Conservation (phyloP, 345 rosid genomes). For the Salix exigua region DNA sequence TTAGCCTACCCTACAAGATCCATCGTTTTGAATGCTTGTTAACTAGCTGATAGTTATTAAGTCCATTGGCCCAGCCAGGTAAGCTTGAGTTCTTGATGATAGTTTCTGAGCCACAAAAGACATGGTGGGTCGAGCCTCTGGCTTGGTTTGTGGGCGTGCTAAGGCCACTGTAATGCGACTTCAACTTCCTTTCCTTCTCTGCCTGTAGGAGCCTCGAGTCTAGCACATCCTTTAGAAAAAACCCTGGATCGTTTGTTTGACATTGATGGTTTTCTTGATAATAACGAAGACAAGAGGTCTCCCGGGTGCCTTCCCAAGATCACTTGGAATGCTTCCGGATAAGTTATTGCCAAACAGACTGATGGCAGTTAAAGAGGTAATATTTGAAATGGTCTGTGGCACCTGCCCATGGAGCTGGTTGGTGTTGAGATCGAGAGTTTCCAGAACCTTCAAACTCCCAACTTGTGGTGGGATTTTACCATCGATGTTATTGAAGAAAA, state of each 20-base stretch:
- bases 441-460: slow-evolving; percentile 42
- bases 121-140: slow-evolving; percentile 52
- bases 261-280: slow-evolving; percentile 5
- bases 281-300: slow-evolving; percentile 36
- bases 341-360: slow-evolving; percentile 48
- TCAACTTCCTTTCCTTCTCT: slow-evolving; percentile 43
- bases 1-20: no score
- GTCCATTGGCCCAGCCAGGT: slow-evolving; percentile 27
- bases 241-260: slow-evolving; percentile 19
- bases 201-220: slow-evolving; percentile 46
- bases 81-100: slow-evolving; percentile 36
- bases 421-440: slow-evolving; percentile 36
- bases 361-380: slow-evolving; percentile 23
- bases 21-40: no score
- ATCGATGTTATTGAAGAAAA: slow-evolving; percentile 44
- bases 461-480: slow-evolving; percentile 56
- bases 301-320: slow-evolving; percentile 66
- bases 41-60: slow-evolving; percentile 14
- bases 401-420: slow-evolving; percentile 51
- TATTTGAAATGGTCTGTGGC: slow-evolving; percentile 47
- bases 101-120: slow-evolving; percentile 53
- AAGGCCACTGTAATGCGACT: slow-evolving; percentile 29
- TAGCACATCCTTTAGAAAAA: slow-evolving; percentile 43
- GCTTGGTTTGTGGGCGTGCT: slow-evolving; percentile 35
- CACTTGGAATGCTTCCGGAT: slow-evolving; percentile 44